phyloP scores from a whole-genome alignment of 371 early-diverging fungal genomes.

The Mortierella sp. region DNA sequence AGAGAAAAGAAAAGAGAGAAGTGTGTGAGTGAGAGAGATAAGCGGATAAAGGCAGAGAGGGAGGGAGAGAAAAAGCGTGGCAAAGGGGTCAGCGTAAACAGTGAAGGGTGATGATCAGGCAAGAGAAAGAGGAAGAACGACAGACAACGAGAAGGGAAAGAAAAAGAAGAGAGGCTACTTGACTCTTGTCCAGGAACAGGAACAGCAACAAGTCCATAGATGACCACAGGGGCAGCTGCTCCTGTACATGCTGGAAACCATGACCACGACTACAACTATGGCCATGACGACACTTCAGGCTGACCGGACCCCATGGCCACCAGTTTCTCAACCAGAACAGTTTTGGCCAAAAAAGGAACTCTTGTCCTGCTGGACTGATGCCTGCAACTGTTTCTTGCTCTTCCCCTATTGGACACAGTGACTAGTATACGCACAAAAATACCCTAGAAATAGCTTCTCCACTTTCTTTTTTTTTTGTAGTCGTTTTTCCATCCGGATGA shows the following conservation, averaged over 20 bases:
- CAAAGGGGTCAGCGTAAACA: background rate
- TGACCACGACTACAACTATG: no score
- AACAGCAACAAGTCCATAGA: no score
- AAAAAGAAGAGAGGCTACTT: background rate
- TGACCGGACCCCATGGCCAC: background rate
- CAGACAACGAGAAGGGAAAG: background rate
- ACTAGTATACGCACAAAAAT: no score
- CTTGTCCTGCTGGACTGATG: background rate
- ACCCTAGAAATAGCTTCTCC: background rate
- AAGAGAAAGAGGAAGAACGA: background rate
- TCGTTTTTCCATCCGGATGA: conserved; percentile 2
- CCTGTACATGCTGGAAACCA: background rate
- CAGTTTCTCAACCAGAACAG: background rate
- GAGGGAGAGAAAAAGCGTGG: background rate
- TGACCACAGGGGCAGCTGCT: background rate
- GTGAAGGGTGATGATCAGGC: background rate
- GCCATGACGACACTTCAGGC: background rate
- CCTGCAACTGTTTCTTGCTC: background rate
- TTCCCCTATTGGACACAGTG: background rate
- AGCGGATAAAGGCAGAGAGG: background rate
- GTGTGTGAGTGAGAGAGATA: background rate
- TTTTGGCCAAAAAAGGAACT: background rate
- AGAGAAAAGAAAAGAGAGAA: background rate
- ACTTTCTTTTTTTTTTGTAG: no score
- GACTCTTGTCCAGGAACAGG: background rate